Conservation (phyloP, 495 filamentous ascomycete genomes). For the Terfezia boudieri region DNA sequence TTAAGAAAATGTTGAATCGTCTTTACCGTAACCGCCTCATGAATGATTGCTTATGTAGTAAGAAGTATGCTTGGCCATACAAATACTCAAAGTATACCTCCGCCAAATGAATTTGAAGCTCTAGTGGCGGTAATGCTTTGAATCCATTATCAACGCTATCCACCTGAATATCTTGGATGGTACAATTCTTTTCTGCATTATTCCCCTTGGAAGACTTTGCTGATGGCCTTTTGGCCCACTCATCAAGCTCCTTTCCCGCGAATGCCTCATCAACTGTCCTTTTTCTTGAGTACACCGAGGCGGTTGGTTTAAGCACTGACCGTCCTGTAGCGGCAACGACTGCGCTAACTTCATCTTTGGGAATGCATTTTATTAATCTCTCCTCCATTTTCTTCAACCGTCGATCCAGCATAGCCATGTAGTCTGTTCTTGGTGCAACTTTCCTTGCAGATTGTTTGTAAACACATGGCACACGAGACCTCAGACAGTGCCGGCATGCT, state of each 20-base stretch:
- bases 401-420: conserved; percentile 98
- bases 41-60: conserved; percentile 94
- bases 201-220: conserved; percentile 20
- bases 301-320: conserved; percentile 57
- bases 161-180: background rate
- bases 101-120: conserved; percentile 81
- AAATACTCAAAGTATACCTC: conserved; percentile 93
- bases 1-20: background rate
- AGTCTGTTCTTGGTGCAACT: conserved; percentile 87
- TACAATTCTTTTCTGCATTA: conserved; percentile 3
- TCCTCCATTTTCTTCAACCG: conserved; percentile 89
- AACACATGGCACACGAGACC: conserved; percentile 88
- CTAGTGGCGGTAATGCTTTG: conserved; percentile 63
- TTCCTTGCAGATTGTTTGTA: conserved; percentile 94
- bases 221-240: conserved; percentile 45
- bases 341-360: conserved; percentile 48
- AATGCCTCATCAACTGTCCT: conserved; percentile 77
- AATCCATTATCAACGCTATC: conserved; percentile 29
- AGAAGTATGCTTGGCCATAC: conserved; percentile 83
- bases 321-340: conserved; percentile 30
- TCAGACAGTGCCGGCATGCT: conserved; percentile 85
- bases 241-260: conserved; percentile 45
- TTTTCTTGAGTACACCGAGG: conserved; percentile 49
- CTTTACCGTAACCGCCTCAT: conserved; percentile 57
- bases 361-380: conserved; percentile 85